Base-by-base conservation (phyloP, 2,329 filamentous ascomycete species). In the Scorias spongiosa region DNA sequence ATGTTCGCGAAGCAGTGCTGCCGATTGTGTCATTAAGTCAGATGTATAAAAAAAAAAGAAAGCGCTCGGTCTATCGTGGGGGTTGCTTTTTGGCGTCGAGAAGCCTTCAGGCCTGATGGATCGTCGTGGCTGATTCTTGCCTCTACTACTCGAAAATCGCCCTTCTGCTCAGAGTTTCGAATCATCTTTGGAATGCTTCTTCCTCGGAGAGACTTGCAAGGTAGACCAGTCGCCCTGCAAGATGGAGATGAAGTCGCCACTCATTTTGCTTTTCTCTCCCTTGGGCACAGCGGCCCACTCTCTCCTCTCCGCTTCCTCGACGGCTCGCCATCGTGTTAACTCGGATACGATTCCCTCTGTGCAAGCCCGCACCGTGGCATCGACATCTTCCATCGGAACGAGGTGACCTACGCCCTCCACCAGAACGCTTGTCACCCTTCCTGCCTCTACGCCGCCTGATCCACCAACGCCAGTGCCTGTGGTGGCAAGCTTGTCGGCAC, bases 371-470 rank as follows among this genome's bases (percentile, higher is more conserved):
- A 9, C 32, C 15, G 32, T 12, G 15, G 32, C 68, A 2, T 55
- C 66, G 0, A 84, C 82, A 34, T 75, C 73, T 62, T 94, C 87
- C 75, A 94, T 84, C 0, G 88, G 81, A 26, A 95, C 75, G 37
- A 95, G 62, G 61, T 96, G 89, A 0, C 88, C 86, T 5, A 72
- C 11, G 0, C 72, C 72, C 26, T 80, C 64, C 7, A 91, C 63
- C 12, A 76, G 67, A 5, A 84, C 71, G 50, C 78, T 71, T 44
- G 68, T 70, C 2, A 94, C 87, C 39, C 77, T 69, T 0, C 82
- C 84, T 10, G 72, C 72, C n/a, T 63, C 61, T 3, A 59, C 67
- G 40, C 81, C 74, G 14, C 85, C 75, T 51, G 77, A 81, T 1
- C 84, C 84, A 6, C 82, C 80, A 0, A 74, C 63, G 0, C 77